Evolutionary conservation across 2,329 filamentous ascomycete genomes (phyloP), one percentile per base, ranked within the genome.

Genomic region (Ophiosphaerella korrae): DNA sequence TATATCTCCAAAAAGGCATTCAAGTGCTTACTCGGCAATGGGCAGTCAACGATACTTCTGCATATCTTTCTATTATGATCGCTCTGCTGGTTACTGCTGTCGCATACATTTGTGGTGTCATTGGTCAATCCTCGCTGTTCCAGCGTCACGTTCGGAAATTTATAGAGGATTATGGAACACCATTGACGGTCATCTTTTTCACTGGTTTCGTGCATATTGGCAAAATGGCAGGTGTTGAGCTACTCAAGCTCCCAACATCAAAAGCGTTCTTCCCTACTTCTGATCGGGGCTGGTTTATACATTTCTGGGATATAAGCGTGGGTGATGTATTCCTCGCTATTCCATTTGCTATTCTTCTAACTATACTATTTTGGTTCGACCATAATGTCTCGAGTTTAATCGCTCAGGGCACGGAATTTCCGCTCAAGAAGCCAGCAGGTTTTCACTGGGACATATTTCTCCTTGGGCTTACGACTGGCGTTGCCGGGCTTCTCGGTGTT

Each of bases 1-100:
- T 96, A 73, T 96, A 96, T 70, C 80, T 96, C 16, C 90, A 96
- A 68, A 96, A 96, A 74, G 91, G 91, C 13, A 88, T 96, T 55
- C 90, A 96, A 74, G 89, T 95, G 12, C 82, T 96, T 16, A 87
- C 86, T 37, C 82, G 88, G 11, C 88, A 95, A 65, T 92, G 89
- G 73, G 77, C 71, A 74, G 78, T 60, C 50, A 81, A 79, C 42
- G 83, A 88, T 44, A 74, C 69, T 78, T 94, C 77, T 3, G 82
- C 82, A 7, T 96, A 95, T 68, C 82, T 96, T 23, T 92, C 89
- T 40, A 84, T 95, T 63, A 82, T 87, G 62, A 84, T 92, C 1
- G 83, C 89, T 7, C 78, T 95, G 33, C 82, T 95, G 14, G 89
- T 96, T 54, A 86, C 94, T 54, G 87, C 87, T 67, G 82, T 86